Evolutionary conservation across 305 asterid genomes (phyloP), one percentile per base, ranked within the genome.

Genomic region (Rubia tinctorum): DNA sequence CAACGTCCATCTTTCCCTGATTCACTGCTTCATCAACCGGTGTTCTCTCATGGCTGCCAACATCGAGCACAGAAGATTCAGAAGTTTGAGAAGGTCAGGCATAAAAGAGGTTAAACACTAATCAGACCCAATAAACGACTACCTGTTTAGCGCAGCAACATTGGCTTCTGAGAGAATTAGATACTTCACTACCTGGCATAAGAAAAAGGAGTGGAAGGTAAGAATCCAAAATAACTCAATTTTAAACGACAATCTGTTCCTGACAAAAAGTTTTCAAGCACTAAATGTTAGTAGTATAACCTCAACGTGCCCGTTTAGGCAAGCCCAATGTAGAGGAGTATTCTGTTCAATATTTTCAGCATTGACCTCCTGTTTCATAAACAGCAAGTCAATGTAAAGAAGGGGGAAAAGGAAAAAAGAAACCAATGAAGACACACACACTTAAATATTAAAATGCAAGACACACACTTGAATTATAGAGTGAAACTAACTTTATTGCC

Each of bases 241-340:
- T 14, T 8, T 15, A 61, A 11, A 59, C 23, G 25, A 2, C 18
- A 68, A 39, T 55, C 23, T 55, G 15, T 49, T 18, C 49, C 53
- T 0, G 17, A 8, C 2, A 37, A 56, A 14, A 13, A 63, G 69
- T 34, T 14, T 53, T 69, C 23, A 7, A 34, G 73, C 27, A 49
- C 58, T 6, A 42, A 17, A 40, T 39, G 42, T 69, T 34, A 59
- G 39, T 15, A 61, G 69, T 20, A 8, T 62, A 76, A 93, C 98
- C 96, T 91, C 97, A 11, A 86, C 74, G 78, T 86, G 96, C 64
- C 95, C 97, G 34, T 94, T 94, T 69, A 94, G 88, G 82, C 97
- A 86, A 79, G 97, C 99, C 96, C 95, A 94, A 71, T 94, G 99
- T 75, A 94, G 97, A 71, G 99, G 95, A 7, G 97, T 89, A 75